Base-by-base conservation (phyloP, 208 protist species). In the Trypanosoma rangeli region DNA sequence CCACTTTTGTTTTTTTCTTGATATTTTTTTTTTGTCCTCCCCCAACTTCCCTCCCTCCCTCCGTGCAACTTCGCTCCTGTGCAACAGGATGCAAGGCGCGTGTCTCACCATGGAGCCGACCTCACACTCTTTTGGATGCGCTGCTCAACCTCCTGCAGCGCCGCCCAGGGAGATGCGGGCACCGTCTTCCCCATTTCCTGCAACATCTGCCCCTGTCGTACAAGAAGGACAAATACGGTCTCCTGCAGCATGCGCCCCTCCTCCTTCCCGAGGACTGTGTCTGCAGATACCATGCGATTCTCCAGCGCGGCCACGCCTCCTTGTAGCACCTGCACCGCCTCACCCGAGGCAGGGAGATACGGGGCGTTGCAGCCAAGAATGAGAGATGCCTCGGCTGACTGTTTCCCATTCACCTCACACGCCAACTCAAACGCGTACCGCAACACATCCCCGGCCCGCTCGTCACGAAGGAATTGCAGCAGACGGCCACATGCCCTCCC, bases 221-320 rank as follows among this genome's bases (percentile, higher is more conserved):
- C 70, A 53, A 89, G 69, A 24, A 96, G 53, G 31, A 94, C 87
- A 69, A 90, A 91, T 5, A 87, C 67, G 9, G 88, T 92, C 64
- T 96, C 81, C 55, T 72, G 74, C 52, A 91, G 44, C 91, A 96
- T 96, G 12, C 76, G 76, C 65, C 65, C 58, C 79, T 96, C 91
- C 68, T 91, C 88, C 54, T 61, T 72, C 20, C 82, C 79, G 3
- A 88, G 78, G 16, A 93, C 91, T 0, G 84, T 18, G 35, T 94
- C 91, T 0, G 86, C 75, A 20, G 84, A 88, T 35, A 35, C 35
- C 0, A 92, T 70, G 12, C 74, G 70, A 24, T 62, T 76, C 59
- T 93, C 73, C 22, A 95, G 69, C 18, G 82, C 71, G 13, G 66
- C 68, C 0, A 83, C 79, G 15, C 42, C 59, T 28, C 63, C 48